phyloP scores from a whole-genome alignment of 352 stramenopile species.

The Globisporangium uncinulatum region DNA sequence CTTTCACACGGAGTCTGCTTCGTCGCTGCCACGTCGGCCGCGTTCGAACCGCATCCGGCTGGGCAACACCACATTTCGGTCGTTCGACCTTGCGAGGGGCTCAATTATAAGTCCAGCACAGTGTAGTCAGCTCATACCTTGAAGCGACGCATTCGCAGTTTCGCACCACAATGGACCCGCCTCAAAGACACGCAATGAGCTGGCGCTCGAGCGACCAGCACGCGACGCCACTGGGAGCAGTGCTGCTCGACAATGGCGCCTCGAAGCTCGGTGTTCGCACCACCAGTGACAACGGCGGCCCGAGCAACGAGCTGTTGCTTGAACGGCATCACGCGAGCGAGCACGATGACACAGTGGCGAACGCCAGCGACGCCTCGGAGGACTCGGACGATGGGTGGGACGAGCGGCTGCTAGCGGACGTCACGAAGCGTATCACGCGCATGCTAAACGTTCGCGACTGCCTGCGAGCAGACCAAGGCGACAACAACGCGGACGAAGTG shows the following conservation, averaged over 20 bases:
- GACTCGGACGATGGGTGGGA: slow-evolving; percentile 5
- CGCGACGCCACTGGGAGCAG: too few species aligned
- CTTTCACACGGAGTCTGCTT: too few species aligned
- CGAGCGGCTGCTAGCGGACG: slow-evolving; percentile 20
- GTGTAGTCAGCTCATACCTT: too few species aligned
- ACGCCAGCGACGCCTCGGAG: slow-evolving; percentile 1
- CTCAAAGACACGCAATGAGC: too few species aligned
- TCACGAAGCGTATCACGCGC: slow-evolving; percentile 24
- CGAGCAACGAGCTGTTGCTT: neutral
- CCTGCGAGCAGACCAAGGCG: neutral
- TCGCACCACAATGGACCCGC: too few species aligned
- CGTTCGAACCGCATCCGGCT: too few species aligned
- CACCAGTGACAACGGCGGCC: neutral
- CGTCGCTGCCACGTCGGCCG: too few species aligned
- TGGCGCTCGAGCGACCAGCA: neutral
- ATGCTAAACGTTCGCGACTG: slow-evolving; percentile 6
- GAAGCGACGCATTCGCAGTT: too few species aligned
- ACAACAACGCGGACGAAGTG: slow-evolving; percentile 15
- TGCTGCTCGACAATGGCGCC: neutral
- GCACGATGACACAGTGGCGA: neutral
- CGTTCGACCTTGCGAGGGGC: too few species aligned
- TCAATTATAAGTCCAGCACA: too few species aligned
- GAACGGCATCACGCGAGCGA: neutral
- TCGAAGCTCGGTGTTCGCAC: neutral
- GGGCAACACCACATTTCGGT: too few species aligned